Evolutionary conservation across 208 protist species (phyloP), one percentile per base, ranked within the genome.

Genomic region (Acanthamoeba castellanii): DNA sequence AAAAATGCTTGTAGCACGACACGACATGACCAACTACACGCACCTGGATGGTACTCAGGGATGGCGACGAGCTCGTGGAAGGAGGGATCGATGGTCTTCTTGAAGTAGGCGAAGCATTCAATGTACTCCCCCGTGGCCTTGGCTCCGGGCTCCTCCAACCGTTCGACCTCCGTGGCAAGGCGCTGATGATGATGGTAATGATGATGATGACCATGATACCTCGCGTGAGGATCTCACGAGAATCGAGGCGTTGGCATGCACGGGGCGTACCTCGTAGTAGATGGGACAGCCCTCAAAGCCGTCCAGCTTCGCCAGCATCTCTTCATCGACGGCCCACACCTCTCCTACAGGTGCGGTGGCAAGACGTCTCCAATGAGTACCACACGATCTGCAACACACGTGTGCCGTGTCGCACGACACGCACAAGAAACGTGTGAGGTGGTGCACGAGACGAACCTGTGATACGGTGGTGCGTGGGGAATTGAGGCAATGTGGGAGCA

Each of bases 41-140:
- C 42, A 88, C 81, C 81, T 88, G 42, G 81, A 22, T 88, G 81
- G 14, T 88, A 88, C 81, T 88, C 81, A 7, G 45, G 30, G 4
- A 88, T 88, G 25, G 50, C 45, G 0, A n/a, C 81, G 8, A 88
- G 34, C 30, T 64, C 47, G 25, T 88, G 50, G 30, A 88, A 50
- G n/a, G 5, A 30, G n/a, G 81, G 30, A 1, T 88, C 81, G n/a
- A 64, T 37, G 42, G 81, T 64, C 52, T 64, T 57, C 50, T 88
- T 88, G 81, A 64, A 66, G 81, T 88, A 88, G 22, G 52, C 81
- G 34, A 88, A 88, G 30, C 81, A 88, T 42, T 88, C 81, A n/a
- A 66, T 47, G 45, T 30, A 32, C 18, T 88, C 50, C 9, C 52
- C 52, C 8, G 52, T 64, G 30, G 25, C 25, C 27, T 64, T 34